Evolutionary conservation across 2,329 filamentous ascomycete genomes (phyloP).

Genomic region (Aspergillus pseudotamarii): DNA sequence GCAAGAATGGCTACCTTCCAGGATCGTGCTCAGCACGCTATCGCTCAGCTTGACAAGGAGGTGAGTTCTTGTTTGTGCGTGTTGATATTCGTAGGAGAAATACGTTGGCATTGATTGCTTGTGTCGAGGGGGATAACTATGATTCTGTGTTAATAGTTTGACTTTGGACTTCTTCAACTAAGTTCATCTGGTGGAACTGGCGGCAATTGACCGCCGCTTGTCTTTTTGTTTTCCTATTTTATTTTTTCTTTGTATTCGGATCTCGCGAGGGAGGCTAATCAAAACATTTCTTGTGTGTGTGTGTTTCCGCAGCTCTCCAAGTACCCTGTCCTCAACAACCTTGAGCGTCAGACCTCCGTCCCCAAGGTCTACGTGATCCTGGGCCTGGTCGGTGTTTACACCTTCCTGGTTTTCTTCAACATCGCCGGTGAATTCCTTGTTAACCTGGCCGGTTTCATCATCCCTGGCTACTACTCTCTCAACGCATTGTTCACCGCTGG

Average conservation of each 20-base stretch:
- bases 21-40: constrained; percentile 64
- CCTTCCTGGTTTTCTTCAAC: constrained; percentile 73
- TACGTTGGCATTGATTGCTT: neutral
- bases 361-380: constrained; percentile 70
- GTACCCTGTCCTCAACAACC: constrained; percentile 67
- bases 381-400: constrained; percentile 66
- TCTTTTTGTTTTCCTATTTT: neutral
- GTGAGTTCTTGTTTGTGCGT: constrained; percentile 46
- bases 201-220: neutral
- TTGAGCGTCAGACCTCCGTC: constrained; percentile 68
- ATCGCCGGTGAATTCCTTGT: constrained; percentile 70
- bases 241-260: neutral
- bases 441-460: constrained; percentile 67
- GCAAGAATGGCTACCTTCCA: constrained; percentile 54
- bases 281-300: constrained; percentile 8
- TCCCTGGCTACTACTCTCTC: constrained; percentile 69
- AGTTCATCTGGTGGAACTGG: neutral
- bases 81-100: constrained; percentile 11
- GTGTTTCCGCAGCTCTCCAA: constrained; percentile 60
- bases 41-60: constrained; percentile 71
- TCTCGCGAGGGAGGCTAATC: constrained; percentile 15
- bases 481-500: constrained; percentile 63
- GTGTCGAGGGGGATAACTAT: neutral
- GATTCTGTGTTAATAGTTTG: neutral
- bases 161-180: neutral